phyloP scores from a whole-genome alignment of 2,329 filamentous ascomycete genomes.

The Colletotrichum noveboracense region DNA sequence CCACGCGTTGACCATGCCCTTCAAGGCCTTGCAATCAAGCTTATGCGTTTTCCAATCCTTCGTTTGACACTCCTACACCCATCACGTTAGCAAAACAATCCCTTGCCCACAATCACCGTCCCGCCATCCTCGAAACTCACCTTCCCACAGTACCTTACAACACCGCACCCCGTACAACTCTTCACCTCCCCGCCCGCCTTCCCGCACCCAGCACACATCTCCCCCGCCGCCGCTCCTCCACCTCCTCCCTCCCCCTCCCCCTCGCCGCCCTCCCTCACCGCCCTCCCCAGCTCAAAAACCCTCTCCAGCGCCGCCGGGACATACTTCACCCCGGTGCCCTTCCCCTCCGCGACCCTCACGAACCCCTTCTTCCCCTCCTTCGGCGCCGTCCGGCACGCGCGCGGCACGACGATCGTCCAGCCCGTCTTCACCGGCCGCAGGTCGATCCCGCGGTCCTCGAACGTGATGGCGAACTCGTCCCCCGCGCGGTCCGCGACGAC shows the following conservation, averaged over 20 bases:
- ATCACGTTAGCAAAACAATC: neutral
- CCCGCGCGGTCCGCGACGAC: conserved; percentile 45
- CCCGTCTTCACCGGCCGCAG: conserved; percentile 44
- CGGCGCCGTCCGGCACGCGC: conserved; percentile 38
- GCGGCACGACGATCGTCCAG: conserved; percentile 40
- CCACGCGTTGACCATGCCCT: conserved; percentile 40
- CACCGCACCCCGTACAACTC: conserved; percentile 49
- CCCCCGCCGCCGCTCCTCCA: neutral
- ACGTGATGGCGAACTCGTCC: conserved; percentile 50
- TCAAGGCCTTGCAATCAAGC: conserved; percentile 47
- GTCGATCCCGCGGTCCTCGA: conserved; percentile 43
- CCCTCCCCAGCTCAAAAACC: conserved; percentile 30
- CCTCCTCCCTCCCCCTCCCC: neutral
- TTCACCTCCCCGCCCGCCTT: conserved; percentile 34
- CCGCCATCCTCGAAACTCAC: conserved; percentile 31
- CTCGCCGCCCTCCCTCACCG: conserved; percentile 23
- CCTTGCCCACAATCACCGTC: no score
- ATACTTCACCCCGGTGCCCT: conserved; percentile 36
- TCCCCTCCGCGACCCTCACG: conserved; percentile 39
- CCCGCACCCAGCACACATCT: conserved; percentile 32
- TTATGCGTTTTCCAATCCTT: conserved; percentile 50
- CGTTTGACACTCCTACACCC: conserved; percentile 45
- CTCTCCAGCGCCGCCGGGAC: conserved; percentile 27
- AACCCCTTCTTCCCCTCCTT: conserved; percentile 42
- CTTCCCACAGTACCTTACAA: conserved; percentile 51